A percentile compares a stretch with the other conserved stretches of the same genome.
These are phyloP conservation scores for Stylosanthes scabra DNA, from an alignment of 331 rosid genomes.

Conservation along the genomic window DNA sequence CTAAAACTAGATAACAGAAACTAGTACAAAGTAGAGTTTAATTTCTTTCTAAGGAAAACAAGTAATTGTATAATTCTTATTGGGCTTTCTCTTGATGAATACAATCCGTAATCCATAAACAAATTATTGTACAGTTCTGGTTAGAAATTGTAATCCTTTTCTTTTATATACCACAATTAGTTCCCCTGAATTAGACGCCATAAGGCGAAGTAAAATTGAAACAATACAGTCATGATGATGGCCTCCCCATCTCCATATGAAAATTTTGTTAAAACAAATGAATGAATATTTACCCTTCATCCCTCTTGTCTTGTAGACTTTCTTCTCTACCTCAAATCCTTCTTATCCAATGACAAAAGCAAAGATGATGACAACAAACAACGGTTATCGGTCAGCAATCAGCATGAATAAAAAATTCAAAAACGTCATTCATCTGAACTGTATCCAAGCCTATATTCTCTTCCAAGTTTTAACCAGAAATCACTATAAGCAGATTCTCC, in stretches of 20 bases:
- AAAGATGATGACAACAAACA: neutral
- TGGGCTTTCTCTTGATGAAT: neutral
- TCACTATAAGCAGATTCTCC: slow-evolving; percentile 24
- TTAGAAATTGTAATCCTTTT: neutral
- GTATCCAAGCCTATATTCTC: slow-evolving; percentile 1
- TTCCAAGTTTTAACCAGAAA: neutral
- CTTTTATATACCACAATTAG: neutral
- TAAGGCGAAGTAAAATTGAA: neutral
- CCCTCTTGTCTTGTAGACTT: slow-evolving; percentile 1
- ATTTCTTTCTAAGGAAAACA: neutral
- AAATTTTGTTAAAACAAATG: neutral
- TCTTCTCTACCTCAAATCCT: neutral
- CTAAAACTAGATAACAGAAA: neutral
- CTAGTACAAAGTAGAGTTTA: neutral
- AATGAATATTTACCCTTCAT: neutral
- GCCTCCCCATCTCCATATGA: neutral
- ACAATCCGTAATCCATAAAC: neutral
- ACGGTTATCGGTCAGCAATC: neutral
- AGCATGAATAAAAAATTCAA: neutral
- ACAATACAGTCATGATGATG: neutral
- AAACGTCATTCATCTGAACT: neutral
- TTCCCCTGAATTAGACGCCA: neutral
- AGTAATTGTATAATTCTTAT: neutral
- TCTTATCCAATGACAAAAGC: neutral
- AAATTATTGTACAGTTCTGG: neutral